Evolutionary conservation across 805 yeast species (phyloP).

Genomic region (Deakozyma indianensis): DNA sequence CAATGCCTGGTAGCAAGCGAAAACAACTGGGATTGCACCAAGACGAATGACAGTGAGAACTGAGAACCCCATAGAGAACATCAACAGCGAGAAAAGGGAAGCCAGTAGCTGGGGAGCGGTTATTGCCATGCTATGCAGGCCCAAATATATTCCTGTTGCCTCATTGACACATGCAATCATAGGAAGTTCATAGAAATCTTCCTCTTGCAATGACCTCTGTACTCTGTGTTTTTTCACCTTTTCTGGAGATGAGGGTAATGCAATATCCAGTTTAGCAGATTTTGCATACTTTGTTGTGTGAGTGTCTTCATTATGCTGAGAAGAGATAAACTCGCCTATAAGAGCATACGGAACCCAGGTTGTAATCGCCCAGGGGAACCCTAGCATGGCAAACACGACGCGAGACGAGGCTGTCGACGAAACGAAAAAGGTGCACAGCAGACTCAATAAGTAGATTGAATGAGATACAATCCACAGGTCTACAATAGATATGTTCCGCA

Average conservation of each 20-base stretch:
- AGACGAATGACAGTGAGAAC: neutral
- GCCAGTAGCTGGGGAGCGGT: neutral
- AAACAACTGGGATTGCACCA: neutral
- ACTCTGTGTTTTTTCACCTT: neutral
- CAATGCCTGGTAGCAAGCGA: neutral
- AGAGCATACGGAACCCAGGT: conserved; percentile 58
- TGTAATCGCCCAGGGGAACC: conserved; percentile 52
- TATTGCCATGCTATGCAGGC: neutral
- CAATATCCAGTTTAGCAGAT: neutral
- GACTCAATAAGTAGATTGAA: conserved; percentile 32
- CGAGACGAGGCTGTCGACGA: conserved; percentile 29
- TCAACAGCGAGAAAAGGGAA: neutral
- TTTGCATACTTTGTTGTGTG: neutral
- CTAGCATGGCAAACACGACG: conserved; percentile 36
- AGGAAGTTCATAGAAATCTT: neutral
- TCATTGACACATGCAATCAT: neutral
- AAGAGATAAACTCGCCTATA: conserved; percentile 29
- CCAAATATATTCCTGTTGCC: neutral
- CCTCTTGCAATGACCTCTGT: neutral
- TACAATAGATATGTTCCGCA: conserved; percentile 6
- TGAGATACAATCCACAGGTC: conserved; percentile 38
- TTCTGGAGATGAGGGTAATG: neutral
- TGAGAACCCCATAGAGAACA: neutral
- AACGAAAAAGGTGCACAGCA: conserved; percentile 33
- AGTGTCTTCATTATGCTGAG: neutral